Conservation (phyloP, 352 stramenopile species). For the Globisporangium iwayamae region DNA sequence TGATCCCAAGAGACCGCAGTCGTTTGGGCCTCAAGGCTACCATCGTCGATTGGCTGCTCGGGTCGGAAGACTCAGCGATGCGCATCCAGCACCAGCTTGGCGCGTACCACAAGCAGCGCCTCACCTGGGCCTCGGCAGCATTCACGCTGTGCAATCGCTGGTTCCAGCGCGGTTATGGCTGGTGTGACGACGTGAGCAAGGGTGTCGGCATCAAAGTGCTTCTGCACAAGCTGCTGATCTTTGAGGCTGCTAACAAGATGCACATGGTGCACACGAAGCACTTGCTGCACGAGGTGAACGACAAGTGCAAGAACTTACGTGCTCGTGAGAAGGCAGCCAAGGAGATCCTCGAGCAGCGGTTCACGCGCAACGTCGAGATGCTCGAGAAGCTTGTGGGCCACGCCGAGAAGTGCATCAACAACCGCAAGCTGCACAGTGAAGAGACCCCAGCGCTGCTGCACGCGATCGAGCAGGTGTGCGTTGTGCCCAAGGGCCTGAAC, state of each 20-base stretch:
- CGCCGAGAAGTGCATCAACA: constrained; percentile 65
- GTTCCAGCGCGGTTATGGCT: constrained; percentile 60
- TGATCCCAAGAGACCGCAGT: constrained; percentile 46
- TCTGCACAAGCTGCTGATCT: constrained; percentile 48
- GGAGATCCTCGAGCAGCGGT: constrained; percentile 36
- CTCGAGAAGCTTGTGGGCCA: constrained; percentile 50
- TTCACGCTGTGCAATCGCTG: constrained; percentile 62
- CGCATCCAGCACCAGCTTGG: constrained; percentile 42
- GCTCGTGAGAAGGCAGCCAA: constrained; percentile 40
- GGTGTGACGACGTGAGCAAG: constrained; percentile 52
- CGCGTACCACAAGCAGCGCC: constrained; percentile 44
- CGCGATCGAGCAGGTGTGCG: constrained; percentile 56
- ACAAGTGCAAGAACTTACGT: constrained; percentile 58
- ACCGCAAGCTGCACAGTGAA: constrained; percentile 73
- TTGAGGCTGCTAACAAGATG: constrained; percentile 72
- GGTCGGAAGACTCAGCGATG: constrained; percentile 44
- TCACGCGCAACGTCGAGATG: constrained; percentile 33
- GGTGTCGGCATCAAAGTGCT: constrained; percentile 66
- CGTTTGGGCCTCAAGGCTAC: constrained; percentile 39
- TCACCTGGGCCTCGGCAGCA: constrained; percentile 51
- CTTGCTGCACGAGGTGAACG: constrained; percentile 52
- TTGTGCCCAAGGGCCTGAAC: constrained; percentile 48
- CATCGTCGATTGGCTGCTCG: constrained; percentile 60
- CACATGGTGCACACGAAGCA: constrained; percentile 67
- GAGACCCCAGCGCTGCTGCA: constrained; percentile 60